These are phyloP conservation scores for Neonectria magnoliae DNA, from an alignment of 2,329 filamentous ascomycete species.

Conservation along the genomic window DNA sequence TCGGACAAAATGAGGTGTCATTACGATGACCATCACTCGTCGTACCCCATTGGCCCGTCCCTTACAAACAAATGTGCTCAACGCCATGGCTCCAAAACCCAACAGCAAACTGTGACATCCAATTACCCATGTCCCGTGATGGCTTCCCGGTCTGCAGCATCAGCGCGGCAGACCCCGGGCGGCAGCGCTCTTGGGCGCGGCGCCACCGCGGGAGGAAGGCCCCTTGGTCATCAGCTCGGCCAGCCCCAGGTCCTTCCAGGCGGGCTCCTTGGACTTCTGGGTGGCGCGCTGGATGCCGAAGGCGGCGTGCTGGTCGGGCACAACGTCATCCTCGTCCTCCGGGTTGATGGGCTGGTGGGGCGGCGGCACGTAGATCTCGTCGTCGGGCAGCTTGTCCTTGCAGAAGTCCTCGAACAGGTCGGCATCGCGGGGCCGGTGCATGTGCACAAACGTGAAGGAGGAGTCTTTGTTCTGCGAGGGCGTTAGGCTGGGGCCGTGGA, in stretches of 20 bases:
- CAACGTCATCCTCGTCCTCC: slow-evolving; percentile 88
- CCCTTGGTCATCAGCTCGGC: slow-evolving; percentile 74
- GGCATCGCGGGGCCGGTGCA: slow-evolving; percentile 75
- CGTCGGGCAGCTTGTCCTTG: slow-evolving; percentile 74
- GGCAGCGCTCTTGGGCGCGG: slow-evolving; percentile 29
- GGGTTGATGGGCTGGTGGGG: slow-evolving; percentile 85
- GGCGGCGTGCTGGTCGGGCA: slow-evolving; percentile 87
- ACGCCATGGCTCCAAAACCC: slow-evolving; percentile 26
- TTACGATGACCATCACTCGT: not conserved
- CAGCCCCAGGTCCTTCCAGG: slow-evolving; percentile 84
- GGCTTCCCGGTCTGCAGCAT: not conserved
- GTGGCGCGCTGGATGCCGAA: slow-evolving; percentile 87
- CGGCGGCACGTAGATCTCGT: slow-evolving; percentile 84
- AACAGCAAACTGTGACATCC: not conserved
- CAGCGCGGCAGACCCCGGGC: slow-evolving; percentile 33
- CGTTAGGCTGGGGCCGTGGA: not conserved
- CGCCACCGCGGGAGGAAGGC: slow-evolving; percentile 48
- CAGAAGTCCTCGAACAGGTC: slow-evolving; percentile 84
- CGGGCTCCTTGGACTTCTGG: slow-evolving; percentile 74
- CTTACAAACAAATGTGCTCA: slow-evolving; percentile 9
- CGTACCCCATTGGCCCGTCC: not conserved
- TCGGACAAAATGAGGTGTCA: not conserved
- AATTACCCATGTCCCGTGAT: not conserved
- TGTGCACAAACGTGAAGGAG: slow-evolving; percentile 78
- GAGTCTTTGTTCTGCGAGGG: slow-evolving; percentile 74